These are phyloP conservation scores for Triangularia setosa DNA, from an alignment of 2,329 filamentous ascomycete species.

Conservation along the genomic window DNA sequence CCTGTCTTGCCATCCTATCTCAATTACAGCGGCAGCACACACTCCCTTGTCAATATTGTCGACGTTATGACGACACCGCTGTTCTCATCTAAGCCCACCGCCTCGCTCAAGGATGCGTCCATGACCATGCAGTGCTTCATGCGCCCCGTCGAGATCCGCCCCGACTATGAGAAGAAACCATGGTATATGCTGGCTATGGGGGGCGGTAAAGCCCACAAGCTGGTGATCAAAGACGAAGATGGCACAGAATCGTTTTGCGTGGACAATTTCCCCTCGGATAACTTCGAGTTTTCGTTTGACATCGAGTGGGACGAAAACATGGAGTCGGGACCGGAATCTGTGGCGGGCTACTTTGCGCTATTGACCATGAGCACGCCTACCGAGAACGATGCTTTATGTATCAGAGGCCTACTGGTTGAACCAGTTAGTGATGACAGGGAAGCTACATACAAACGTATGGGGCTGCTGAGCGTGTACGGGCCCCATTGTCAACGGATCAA, in stretches of 20 bases:
- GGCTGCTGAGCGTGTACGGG: not conserved
- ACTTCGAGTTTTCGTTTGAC: constrained; percentile 8
- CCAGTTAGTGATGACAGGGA: not conserved
- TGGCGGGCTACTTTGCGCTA: constrained; percentile 2
- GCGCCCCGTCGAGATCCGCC: constrained; percentile 4
- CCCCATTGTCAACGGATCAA: constrained; percentile 1
- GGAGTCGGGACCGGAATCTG: not conserved
- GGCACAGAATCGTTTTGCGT: not conserved
- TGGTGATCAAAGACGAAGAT: not conserved
- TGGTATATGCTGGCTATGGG: constrained; percentile 12
- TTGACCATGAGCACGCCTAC: not conserved
- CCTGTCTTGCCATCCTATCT: not conserved
- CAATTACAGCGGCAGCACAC: not conserved
- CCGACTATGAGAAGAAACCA: constrained; percentile 8
- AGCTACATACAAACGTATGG: not conserved
- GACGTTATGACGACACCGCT: not conserved
- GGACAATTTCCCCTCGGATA: not conserved
- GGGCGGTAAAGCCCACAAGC: constrained; percentile 5
- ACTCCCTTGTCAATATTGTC: constrained; percentile 3
- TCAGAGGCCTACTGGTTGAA: not conserved
- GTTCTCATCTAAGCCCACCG: constrained; percentile 2
- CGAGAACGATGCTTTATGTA: not conserved
- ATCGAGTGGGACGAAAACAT: not conserved
- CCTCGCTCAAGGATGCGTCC: constrained; percentile 5
- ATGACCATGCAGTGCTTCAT: constrained; percentile 2